These are phyloP conservation scores for Trypanosoma cruzi DNA, from an alignment of 208 protist species.

Conservation along the genomic window DNA sequence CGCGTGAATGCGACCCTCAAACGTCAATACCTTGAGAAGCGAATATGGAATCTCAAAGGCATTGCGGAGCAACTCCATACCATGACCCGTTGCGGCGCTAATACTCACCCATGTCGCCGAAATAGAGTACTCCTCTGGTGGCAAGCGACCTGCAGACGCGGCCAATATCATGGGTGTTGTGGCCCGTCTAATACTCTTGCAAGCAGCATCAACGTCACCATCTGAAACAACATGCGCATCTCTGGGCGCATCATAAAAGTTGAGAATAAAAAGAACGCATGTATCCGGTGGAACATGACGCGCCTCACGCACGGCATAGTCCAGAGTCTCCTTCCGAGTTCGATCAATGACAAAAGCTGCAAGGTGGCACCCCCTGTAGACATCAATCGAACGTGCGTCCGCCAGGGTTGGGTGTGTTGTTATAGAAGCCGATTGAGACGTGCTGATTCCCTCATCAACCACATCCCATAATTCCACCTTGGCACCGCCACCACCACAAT, in stretches of 20 bases:
- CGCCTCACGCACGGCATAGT: constrained; percentile 67
- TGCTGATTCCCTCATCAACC: constrained; percentile 48
- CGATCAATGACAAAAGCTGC: constrained; percentile 77
- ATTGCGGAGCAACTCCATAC: constrained; percentile 45
- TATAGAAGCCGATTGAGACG: background rate
- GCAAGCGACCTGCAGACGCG: constrained; percentile 41
- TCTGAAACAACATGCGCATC: constrained; percentile 37
- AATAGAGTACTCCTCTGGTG: constrained; percentile 43
- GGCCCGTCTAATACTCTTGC: constrained; percentile 36
- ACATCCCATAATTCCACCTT: constrained; percentile 88
- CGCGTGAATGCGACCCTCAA: constrained; percentile 45
- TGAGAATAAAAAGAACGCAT: constrained; percentile 70
- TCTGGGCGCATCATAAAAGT: constrained; percentile 47
- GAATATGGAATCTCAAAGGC: constrained; percentile 67
- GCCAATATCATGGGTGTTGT: constrained; percentile 50
- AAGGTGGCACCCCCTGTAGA: constrained; percentile 66
- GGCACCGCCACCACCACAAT: constrained; percentile 47
- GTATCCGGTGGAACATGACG: constrained; percentile 50
- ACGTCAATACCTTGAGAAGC: constrained; percentile 41
- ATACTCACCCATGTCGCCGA: constrained; percentile 49
- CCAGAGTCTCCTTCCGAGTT: constrained; percentile 46
- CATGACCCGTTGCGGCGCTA: constrained; percentile 47
- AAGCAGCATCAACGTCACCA: constrained; percentile 49
- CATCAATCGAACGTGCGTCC: constrained; percentile 56
- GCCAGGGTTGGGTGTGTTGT: constrained; percentile 7